Base-by-base conservation (phyloP, 352 stramenopile genomes). In the Globisporangium cylindrosporum region DNA sequence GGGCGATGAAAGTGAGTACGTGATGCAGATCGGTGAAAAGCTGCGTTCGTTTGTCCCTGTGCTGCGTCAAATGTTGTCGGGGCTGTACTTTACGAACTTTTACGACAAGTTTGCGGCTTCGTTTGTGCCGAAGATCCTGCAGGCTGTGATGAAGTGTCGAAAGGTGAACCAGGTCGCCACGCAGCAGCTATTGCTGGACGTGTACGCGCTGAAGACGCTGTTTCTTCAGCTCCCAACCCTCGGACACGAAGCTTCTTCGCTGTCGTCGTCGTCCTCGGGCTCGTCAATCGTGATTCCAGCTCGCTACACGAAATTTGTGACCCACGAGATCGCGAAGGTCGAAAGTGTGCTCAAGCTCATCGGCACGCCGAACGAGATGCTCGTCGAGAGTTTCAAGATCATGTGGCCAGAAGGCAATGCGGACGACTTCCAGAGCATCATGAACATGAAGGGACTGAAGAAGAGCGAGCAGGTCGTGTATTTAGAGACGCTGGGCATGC, bases 171-270 rank as follows among this genome's bases (percentile, higher is more conserved):
- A 99, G 51, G 92, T 97, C 38, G 97, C 89, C 29, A 98, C 97
- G n/a, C 98, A 99, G 74, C 98, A 99, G 71, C 74, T 99, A 12
- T 75, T 99, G n/a, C 79, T 99, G 24, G 98, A 99, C 77, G 91
- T 99, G 36, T 98, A 99, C 71, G 98, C 94, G 59, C 79, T 99
- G 18, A 99, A 99, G 77, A 98, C 93, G 32, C 74, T 99, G 6
- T 94, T 99, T 69, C 80, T 99, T 20, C 95, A 98, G 70, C 80
- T 99, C 6, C 95, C 96, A 3, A 84, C 95, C 1, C 67, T 98
- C 27, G 77, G 84, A 22, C 82, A 87, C 27, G 87, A 90, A 41
- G 69, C 76, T 20, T 73, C 80, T 4, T 78, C 67, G 0, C 43
- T 71, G n/a, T 73, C 75, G 1, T 78, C 82, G n/a, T 74, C 73